These are phyloP conservation scores for Coelastrella sp. DNA, from an alignment of 139 green algal genomes.

Conservation along the genomic window DNA sequence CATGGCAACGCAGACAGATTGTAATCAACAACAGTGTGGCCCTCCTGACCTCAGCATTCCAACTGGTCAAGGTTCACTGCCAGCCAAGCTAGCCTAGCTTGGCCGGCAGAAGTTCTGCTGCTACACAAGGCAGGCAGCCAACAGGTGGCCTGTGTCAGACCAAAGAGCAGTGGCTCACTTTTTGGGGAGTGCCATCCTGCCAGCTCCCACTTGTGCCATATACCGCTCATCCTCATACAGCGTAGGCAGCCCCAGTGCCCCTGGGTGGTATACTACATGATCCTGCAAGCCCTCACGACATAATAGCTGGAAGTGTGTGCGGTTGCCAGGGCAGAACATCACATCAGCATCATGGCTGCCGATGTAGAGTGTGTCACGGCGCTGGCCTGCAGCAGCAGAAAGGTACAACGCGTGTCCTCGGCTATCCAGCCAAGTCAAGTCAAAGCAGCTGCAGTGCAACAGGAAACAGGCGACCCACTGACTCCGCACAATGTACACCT, in stretches of 20 bases:
- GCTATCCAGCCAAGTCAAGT: not conserved
- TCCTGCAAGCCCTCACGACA: constrained; percentile 36
- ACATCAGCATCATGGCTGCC: constrained; percentile 41
- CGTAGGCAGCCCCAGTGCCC: not conserved
- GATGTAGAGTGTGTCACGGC: constrained; percentile 42
- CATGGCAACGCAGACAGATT: too few species aligned
- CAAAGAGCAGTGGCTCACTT: constrained; percentile 30
- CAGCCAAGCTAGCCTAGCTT: too few species aligned
- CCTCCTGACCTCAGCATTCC: too few species aligned
- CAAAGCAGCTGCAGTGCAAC: not conserved
- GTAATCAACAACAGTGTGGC: too few species aligned
- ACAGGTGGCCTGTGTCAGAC: too few species aligned
- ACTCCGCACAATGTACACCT: not conserved
- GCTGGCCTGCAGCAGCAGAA: constrained; percentile 1
- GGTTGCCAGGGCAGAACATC: constrained; percentile 55
- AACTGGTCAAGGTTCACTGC: too few species aligned
- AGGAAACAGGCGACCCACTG: not conserved
- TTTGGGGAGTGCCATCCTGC: constrained; percentile 44
- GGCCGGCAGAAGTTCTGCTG: too few species aligned
- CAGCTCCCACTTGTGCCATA: constrained; percentile 48
- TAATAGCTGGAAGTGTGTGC: constrained; percentile 56
- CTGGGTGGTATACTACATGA: constrained; percentile 48
- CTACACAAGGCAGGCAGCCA: too few species aligned
- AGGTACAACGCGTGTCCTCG: too few species aligned
- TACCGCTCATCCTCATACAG: not conserved